A percentile compares a stretch with the other conserved stretches of the same genome.
These are phyloP conservation scores for Ceraceosorus guamensis DNA, from an alignment of 1,284 basidiomycete genomes.

Conservation along the genomic window DNA sequence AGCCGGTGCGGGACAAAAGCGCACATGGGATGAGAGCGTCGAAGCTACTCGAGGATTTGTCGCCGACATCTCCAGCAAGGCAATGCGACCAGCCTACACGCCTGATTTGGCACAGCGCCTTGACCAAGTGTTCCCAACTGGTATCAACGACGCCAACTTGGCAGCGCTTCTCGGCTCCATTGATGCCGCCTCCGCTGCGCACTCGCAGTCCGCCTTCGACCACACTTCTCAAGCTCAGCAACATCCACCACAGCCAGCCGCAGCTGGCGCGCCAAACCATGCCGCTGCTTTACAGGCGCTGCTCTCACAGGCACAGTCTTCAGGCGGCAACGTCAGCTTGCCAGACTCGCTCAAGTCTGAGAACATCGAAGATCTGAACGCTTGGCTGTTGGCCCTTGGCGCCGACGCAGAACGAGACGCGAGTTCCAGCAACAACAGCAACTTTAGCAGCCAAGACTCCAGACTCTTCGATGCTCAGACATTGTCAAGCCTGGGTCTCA, in stretches of 20 bases:
- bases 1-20: conserved; percentile 18
- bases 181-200: conserved; percentile 2
- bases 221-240: conserved; percentile 9
- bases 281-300: neutral
- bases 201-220: neutral
- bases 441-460: neutral
- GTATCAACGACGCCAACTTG: conserved; percentile 30
- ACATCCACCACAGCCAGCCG: conserved; percentile 49
- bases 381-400: conserved; percentile 46
- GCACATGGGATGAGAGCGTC: conserved; percentile 28
- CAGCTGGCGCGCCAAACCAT: conserved; percentile 49
- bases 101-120: conserved; percentile 40
- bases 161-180: conserved; percentile 28
- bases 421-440: conserved; percentile 12
- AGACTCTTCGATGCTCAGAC: neutral
- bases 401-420: conserved; percentile 32
- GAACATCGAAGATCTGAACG: conserved; percentile 45
- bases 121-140: conserved; percentile 29
- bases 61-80: conserved; percentile 36
- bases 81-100: conserved; percentile 40
- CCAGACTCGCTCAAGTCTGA: conserved; percentile 56
- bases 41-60: conserved; percentile 26
- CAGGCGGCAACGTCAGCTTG: conserved; percentile 51
- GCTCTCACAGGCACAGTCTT: neutral
- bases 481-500: conserved; percentile 29